These are phyloP conservation scores for Macrophomina tecta DNA, from an alignment of 2,329 filamentous ascomycete genomes.

Conservation along the genomic window DNA sequence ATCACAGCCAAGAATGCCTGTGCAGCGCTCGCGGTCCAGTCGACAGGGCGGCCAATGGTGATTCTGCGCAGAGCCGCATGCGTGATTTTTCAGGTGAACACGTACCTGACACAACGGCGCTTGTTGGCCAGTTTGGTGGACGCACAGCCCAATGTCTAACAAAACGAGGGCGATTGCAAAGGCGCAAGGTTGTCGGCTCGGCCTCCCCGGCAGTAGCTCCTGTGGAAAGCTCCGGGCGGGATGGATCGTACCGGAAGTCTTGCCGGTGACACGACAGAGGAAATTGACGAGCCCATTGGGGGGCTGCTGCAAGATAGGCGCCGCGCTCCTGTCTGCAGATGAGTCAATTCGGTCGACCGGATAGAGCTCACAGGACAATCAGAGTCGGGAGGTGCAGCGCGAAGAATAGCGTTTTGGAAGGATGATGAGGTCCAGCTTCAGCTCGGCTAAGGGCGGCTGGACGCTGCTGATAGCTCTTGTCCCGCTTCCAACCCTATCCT, in stretches of 20 bases:
- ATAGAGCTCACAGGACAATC: conserved; percentile 9
- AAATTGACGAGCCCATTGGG: neutral
- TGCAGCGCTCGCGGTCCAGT: neutral
- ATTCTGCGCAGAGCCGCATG: conserved; percentile 5
- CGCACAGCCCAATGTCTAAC: neutral
- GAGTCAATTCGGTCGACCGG: conserved; percentile 20
- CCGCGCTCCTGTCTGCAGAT: neutral
- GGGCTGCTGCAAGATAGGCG: conserved; percentile 2
- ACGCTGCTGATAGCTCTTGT: neutral
- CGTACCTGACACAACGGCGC: conserved; percentile 11
- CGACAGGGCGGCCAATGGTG: conserved; percentile 10
- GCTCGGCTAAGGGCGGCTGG: conserved; percentile 6
- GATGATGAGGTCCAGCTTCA: neutral
- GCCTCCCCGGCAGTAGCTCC: neutral
- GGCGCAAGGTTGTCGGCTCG: neutral
- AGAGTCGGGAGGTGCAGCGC: neutral
- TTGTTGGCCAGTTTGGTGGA: neutral
- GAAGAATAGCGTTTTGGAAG: neutral
- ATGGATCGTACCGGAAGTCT: conserved; percentile 1
- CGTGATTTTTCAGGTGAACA: conserved; percentile 17
- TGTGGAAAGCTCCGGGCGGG: neutral
- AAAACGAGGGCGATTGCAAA: neutral
- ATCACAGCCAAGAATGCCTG: neutral
- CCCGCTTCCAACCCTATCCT: conserved; percentile 1
- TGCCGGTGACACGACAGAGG: conserved; percentile 13